Conservation (phyloP, 1,284 basidiomycete species). For the Bjerkandera adusta region DNA sequence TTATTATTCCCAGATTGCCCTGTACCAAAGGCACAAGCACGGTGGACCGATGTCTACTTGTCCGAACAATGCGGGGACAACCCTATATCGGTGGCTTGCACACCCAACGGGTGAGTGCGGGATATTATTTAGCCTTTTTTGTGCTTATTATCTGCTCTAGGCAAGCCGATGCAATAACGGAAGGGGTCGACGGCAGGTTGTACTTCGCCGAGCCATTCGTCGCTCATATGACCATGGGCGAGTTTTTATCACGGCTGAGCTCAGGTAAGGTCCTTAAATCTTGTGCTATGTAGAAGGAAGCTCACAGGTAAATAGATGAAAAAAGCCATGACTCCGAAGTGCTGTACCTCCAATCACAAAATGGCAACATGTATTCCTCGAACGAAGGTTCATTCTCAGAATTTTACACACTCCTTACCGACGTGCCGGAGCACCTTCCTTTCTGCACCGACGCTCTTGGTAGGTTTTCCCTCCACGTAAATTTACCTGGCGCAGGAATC, state of each 20-base stretch:
- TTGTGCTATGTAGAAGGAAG: not conserved
- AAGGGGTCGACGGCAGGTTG: conserved; percentile 48
- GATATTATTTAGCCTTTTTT: not conserved
- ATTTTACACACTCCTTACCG: conserved; percentile 55
- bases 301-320: not conserved
- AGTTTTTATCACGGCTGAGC: conserved; percentile 51
- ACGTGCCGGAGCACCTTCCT: conserved; percentile 64
- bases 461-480: conserved; percentile 32
- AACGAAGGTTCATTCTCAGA: conserved; percentile 48
- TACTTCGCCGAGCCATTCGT: conserved; percentile 80
- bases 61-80: conserved; percentile 49
- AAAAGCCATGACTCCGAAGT: conserved; percentile 36
- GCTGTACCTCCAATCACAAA: conserved; percentile 86
- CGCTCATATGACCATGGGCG: conserved; percentile 62
- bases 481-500: not conserved
- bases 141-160: conserved; percentile 35
- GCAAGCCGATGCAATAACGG: conserved; percentile 75
- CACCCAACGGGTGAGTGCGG: conserved; percentile 76
- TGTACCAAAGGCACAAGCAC: conserved; percentile 39
- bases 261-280: conserved; percentile 19
- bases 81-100: conserved; percentile 73
- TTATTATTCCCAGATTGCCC: conserved; percentile 32
- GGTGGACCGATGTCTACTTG: conserved; percentile 71
- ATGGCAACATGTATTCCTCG: conserved; percentile 77
- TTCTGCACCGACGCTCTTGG: conserved; percentile 82